Base-by-base conservation (phyloP, 2,329 filamentous ascomycete genomes). In the Conoideocrella luteorostrata region DNA sequence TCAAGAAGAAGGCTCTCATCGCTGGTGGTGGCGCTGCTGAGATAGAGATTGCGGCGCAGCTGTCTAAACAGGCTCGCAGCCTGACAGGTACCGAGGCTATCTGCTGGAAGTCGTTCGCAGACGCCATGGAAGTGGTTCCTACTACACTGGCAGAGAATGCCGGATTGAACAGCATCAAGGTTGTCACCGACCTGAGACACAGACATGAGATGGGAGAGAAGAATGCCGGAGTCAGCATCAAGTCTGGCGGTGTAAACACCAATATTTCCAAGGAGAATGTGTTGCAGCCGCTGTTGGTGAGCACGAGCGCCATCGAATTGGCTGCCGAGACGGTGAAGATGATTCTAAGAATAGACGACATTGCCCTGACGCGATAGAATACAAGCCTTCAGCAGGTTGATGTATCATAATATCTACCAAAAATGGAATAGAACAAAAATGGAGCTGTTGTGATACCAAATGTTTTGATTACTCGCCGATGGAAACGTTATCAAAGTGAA, bases 1-100 rank as follows among this genome's bases (percentile, higher is more conserved):
- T 98, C 55, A 98, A 98, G 82, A 98, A 97, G 81, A 95, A 94
- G 72, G 93, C 93, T n/a, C 80, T 98, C 45, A 95, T 98, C 57
- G 91, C 94, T 12, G 93, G 93, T 66, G 93, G 93, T 59, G 93
- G 93, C 62, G 93, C 93, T 2, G 88, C 93, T 21, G 93, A 98
- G 68, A 94, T 97, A 58, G 90, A 97, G 69, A 91, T 98, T 56
- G 88, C 93, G 18, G 86, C 93, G 43, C 79, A 88, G 59, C 78
- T 98, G 26, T 81, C 85, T 45, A 84, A 87, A 67, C 85, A 87
- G 60, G 81, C 91, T 7, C 86, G 90, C 53, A 82, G 84, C 56
- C 75, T 96, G 48, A 83, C 84, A 1, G 94, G 94, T 48, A 96
- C 93, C 5, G 93, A 98, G 66, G 82, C 89, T 30, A 96, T 97